Base-by-base conservation (phyloP, 1,284 basidiomycete genomes). In the Sanghuangporus weigelae region DNA sequence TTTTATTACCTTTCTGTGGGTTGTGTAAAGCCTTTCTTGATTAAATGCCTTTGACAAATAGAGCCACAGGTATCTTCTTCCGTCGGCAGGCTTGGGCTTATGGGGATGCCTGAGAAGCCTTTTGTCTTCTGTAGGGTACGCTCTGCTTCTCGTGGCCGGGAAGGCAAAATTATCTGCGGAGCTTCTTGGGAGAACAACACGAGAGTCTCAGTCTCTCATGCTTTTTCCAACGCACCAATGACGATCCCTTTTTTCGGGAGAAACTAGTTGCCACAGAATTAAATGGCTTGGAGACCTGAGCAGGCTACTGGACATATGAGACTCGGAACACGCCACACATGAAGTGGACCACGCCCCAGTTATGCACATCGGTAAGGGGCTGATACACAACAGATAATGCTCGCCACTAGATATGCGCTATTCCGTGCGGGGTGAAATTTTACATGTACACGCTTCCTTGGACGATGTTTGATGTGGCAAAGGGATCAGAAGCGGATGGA, bases 241-340 rank as follows among this genome's bases (percentile, higher is more conserved):
- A 49, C 58, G 58, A 60, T 60, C 58, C 26, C 31, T 51, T 23
- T 60, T 60, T 21, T 36, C 38, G 4, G 35, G 49, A 21, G 36
- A 60, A 60, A 60, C 48, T 48, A 23, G 58, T 51, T 60, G 58
- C 58, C 58, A 60, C 58, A 60, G 49, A 44, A 38, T 19, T 21
- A 31, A 19, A 51, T 11, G 16, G 16, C 23, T 21, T 38, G 35
- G 35, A 35, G 10, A 36, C 19, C 26, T 14, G 16, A 23, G 2
- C n/a, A 44, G 44, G 12, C 35, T 3, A 10, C 36, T n/a, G 36
- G 36, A 49, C 58, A 35, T 26, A 23, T 51, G 3, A 53, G 51
- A 31, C 21, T 12, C 11, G 35, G 21, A 26, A 35, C 23, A 36
- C 53, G 53, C 53, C 53, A 54, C 53, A 54, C 53, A 38, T 38